A percentile compares a stretch with the other conserved stretches of the same genome.
Evolutionary conservation across 108 stramenopile species (phyloP).

Genomic region (Poteriospumella lacustris): DNA sequence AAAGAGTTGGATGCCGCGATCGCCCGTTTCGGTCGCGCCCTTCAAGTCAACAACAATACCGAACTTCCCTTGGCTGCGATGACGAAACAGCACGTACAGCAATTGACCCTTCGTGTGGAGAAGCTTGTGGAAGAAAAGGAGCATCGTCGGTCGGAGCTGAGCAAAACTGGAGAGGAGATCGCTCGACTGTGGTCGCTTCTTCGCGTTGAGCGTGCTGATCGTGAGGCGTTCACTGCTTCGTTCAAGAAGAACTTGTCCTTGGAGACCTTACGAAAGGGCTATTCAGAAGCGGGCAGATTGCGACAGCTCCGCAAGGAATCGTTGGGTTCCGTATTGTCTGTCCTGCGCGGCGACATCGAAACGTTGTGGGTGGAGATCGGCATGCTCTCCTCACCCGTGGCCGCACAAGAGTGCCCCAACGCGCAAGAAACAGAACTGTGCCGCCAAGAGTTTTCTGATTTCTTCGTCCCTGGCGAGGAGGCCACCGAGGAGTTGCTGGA

Average conservation of each 20-base stretch:
- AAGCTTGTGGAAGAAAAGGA: constrained; percentile 17
- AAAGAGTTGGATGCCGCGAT: neutral
- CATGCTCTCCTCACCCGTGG: too few relatives aligned
- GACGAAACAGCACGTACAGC: neutral
- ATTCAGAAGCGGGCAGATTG: neutral
- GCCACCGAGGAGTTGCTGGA: neutral
- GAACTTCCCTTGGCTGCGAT: neutral
- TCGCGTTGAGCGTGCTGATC: neutral
- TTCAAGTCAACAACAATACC: neutral
- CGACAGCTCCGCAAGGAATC: neutral
- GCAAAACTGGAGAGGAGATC: constrained; percentile 13
- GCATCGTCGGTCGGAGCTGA: neutral
- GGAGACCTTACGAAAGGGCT: constrained; percentile 9
- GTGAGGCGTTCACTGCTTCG: constrained; percentile 21
- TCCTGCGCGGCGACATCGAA: constrained; percentile 4
- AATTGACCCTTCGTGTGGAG: neutral
- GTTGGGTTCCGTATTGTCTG: neutral
- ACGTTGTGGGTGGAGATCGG: constrained; percentile 21
- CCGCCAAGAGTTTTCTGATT: neutral
- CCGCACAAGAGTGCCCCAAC: too few relatives aligned
- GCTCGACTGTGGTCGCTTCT: constrained; percentile 20
- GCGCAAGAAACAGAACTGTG: neutral
- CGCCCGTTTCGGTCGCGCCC: neutral
- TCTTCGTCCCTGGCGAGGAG: neutral
- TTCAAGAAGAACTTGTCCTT: constrained; percentile 12